Evolutionary conservation across 139 green algal genomes (phyloP).

Genomic region (Coelastrella sp.): DNA sequence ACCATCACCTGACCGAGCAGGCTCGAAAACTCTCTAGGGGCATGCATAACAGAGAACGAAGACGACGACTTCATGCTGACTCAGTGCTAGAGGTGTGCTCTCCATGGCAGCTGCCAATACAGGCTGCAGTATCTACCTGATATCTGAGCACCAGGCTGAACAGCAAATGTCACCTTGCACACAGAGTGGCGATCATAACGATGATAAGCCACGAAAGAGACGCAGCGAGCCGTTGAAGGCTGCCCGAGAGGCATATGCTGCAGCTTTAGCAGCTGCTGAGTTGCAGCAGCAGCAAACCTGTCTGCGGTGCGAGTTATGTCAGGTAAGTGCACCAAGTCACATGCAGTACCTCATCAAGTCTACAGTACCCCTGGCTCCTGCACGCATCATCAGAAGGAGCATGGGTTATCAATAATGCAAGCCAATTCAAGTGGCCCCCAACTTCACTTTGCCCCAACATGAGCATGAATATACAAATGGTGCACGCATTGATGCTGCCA

Average conservation of each 20-base stretch:
- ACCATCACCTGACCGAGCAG: neutral
- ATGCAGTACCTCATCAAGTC: neutral
- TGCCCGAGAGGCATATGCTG: constrained; percentile 29
- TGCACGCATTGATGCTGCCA: no score
- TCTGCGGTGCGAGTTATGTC: constrained; percentile 31
- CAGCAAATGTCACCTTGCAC: neutral
- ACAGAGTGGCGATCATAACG: neutral
- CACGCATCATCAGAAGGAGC: neutral
- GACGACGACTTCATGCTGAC: neutral
- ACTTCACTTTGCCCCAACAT: no score
- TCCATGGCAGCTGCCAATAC: no score
- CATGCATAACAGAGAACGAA: constrained; percentile 6
- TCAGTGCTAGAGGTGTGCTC: neutral
- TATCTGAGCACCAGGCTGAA: no score
- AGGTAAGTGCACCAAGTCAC: neutral
- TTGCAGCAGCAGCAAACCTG: neutral
- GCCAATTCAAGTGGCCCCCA: no score
- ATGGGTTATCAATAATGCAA: no score
- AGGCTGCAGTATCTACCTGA: no score
- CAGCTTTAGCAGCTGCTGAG: constrained; percentile 18
- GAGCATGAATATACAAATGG: no score
- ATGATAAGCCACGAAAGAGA: constrained; percentile 9
- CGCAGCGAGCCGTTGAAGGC: constrained; percentile 17
- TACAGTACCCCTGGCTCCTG: neutral
- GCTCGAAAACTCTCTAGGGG: neutral